phyloP scores from a whole-genome alignment of 768 basidiomycete genomes.

The Termitomyces sp. region DNA sequence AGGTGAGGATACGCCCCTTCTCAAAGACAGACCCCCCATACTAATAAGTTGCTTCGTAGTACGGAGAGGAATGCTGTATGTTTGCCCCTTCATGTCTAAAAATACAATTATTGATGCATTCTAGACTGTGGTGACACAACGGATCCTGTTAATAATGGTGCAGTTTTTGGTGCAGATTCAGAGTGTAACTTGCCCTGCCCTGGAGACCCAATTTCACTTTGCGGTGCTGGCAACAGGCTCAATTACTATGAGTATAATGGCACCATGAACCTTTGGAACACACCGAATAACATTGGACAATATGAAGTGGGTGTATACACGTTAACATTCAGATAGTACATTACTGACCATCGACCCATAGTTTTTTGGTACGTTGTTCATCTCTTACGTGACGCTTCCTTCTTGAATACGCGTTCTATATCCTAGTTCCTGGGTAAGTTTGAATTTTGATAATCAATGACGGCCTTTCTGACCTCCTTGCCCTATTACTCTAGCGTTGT shows the following conservation, averaged over 20 bases:
- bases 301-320: constrained; percentile 55
- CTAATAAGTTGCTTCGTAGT: constrained; percentile 27
- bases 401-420: background rate
- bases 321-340: background rate
- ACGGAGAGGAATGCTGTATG: constrained; percentile 72
- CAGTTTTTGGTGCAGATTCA: constrained; percentile 34
- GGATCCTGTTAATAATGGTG: constrained; percentile 43
- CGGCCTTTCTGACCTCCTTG: background rate
- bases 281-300: constrained; percentile 57
- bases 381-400: background rate
- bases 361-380: constrained; percentile 43
- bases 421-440: constrained; percentile 45
- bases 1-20: constrained; percentile 25
- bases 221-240: constrained; percentile 56
- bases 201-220: constrained; percentile 67
- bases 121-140: constrained; percentile 68
- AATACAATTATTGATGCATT: background rate
- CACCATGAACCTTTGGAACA: constrained; percentile 58
- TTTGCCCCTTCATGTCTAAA: constrained; percentile 5
- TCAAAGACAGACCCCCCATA: background rate
- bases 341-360: constrained; percentile 16
- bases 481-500: constrained; percentile 43
- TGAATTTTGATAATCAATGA: background rate
- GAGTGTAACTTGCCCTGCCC: constrained; percentile 57
- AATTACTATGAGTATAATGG: constrained; percentile 54